These are phyloP conservation scores for Metroxylon sagu DNA, from an alignment of 176 grass and related monocot genomes.

Conservation along the genomic window DNA sequence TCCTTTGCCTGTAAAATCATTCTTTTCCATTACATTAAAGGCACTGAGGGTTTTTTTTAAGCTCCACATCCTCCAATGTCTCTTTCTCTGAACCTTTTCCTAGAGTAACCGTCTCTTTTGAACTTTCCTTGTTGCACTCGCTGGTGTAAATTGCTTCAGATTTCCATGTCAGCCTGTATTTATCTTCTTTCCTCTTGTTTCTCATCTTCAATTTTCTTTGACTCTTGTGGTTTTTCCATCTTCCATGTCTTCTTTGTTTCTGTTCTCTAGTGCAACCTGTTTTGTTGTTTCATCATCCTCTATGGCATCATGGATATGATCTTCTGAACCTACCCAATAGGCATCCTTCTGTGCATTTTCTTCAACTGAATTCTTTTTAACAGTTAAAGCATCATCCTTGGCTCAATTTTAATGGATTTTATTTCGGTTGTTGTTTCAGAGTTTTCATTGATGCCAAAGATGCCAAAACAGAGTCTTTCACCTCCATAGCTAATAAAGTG, in stretches of 20 bases:
- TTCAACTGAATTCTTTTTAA: background rate
- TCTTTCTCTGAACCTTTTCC: too few species aligned
- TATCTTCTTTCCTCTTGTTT: too few species aligned
- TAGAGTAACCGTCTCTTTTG: too few species aligned
- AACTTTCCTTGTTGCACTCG: too few species aligned
- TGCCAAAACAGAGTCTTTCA: constrained; percentile 2
- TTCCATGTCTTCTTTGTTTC: background rate
- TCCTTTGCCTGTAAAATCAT: background rate
- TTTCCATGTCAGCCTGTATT: too few species aligned
- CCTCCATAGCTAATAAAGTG: constrained; percentile 1
- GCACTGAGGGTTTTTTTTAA: too few species aligned
- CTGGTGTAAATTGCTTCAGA: too few species aligned
- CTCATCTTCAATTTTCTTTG: too few species aligned
- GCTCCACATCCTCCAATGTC: too few species aligned
- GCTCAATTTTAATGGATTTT: background rate
- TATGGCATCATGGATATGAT: constrained; percentile 14
- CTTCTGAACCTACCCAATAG: constrained; percentile 2
- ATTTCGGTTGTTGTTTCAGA: background rate
- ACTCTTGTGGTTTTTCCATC: too few species aligned
- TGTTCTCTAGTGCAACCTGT: too few species aligned
- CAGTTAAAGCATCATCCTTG: background rate
- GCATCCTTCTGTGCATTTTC: background rate
- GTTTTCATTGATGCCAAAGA: background rate
- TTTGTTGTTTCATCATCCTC: background rate
- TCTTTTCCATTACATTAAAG: too few species aligned